phyloP scores from a whole-genome alignment of 73 alveolate genomes.

The Durusdinium trenchii region DNA sequence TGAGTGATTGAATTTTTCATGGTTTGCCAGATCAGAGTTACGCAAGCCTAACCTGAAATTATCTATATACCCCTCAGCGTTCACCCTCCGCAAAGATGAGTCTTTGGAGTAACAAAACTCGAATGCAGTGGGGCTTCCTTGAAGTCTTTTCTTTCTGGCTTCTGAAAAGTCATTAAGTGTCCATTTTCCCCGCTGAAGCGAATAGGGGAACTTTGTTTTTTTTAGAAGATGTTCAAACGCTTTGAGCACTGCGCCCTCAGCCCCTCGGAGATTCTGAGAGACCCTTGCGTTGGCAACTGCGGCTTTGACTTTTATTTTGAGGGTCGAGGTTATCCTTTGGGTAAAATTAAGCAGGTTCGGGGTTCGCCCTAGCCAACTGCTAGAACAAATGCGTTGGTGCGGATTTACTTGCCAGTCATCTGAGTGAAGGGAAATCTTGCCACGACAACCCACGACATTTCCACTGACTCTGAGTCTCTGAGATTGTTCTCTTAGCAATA shows the following conservation, averaged over 20 bases:
- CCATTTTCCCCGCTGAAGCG: not conserved
- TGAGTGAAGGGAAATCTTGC: not conserved
- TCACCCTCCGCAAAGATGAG: too few species aligned
- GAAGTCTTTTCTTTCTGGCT: not conserved
- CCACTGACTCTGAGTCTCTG: too few species aligned
- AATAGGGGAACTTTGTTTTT: not conserved
- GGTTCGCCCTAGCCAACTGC: constrained; percentile 43
- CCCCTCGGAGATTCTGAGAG: not conserved
- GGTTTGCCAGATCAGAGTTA: too few species aligned
- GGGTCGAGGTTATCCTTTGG: not conserved
- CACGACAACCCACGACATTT: too few species aligned
- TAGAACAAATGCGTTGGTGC: not conserved
- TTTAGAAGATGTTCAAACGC: not conserved
- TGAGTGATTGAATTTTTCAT: too few species aligned
- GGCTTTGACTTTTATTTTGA: not conserved
- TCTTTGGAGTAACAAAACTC: too few species aligned
- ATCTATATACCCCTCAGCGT: too few species aligned
- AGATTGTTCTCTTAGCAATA: not conserved
- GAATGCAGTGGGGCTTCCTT: not conserved
- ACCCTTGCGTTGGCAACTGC: not conserved
- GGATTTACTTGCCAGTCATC: constrained; percentile 43
- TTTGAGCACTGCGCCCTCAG: not conserved
- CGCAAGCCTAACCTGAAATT: too few species aligned
- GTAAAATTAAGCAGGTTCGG: too few species aligned
- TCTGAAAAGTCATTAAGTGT: not conserved